Conservation (phyloP, 805 yeast species). For the Lipomyces orientalis region DNA sequence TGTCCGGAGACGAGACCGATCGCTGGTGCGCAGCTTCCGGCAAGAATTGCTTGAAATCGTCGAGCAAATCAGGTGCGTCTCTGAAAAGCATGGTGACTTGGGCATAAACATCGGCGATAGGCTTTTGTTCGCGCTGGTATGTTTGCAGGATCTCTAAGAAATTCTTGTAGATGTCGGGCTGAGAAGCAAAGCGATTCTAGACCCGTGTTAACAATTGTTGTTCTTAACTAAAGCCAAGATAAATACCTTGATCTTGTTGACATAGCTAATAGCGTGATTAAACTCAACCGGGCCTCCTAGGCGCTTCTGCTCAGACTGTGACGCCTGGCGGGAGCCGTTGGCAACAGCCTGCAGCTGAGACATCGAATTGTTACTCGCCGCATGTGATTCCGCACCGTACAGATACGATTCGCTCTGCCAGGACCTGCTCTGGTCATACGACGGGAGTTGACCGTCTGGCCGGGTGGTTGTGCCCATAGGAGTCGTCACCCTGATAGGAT, state of each 20-base stretch:
- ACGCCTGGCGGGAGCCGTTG: conserved; percentile 33
- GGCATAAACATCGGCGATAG: conserved; percentile 92
- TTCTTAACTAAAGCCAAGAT: no score
- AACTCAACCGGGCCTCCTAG: conserved; percentile 80
- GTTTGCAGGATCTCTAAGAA: conserved; percentile 95
- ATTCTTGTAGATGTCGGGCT: conserved; percentile 94
- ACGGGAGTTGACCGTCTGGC: conserved; percentile 55
- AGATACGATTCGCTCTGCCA: conserved; percentile 33
- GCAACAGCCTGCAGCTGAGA: conserved; percentile 38
- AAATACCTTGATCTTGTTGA: conserved; percentile 78
- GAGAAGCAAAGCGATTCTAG: conserved; percentile 80
- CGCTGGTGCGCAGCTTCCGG: conserved; percentile 71
- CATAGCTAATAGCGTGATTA: conserved; percentile 95
- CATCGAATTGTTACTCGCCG: conserved; percentile 22
- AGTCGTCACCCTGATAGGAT: conserved; percentile 91
- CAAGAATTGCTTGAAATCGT: conserved; percentile 92
- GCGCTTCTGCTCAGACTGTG: conserved; percentile 36
- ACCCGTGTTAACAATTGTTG: conserved; percentile 3
- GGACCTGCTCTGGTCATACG: conserved; percentile 37
- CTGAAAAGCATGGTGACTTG: conserved; percentile 89
- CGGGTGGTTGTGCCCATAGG: conserved; percentile 88
- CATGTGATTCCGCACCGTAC: conserved; percentile 23
- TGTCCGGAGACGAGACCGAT: conserved; percentile 40
- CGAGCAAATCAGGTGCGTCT: conserved; percentile 91
- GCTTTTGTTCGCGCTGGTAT: conserved; percentile 93